A percentile compares a stretch with the other conserved stretches of the same genome.
Conservation (phyloP, 2,329 filamentous ascomycete species). For the Whalleya microplaca region DNA sequence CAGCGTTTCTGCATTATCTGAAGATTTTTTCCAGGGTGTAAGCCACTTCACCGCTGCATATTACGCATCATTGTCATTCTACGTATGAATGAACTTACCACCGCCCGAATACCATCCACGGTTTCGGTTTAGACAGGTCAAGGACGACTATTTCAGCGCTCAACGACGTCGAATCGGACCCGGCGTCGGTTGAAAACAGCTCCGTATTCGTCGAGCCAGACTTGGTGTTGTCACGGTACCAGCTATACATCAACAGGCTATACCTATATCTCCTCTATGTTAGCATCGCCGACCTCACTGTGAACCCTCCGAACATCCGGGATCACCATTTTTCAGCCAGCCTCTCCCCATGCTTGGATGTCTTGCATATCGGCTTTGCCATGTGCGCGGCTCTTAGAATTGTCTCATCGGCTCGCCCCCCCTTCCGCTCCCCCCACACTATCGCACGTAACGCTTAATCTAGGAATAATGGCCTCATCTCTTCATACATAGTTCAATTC, state of each 20-base stretch:
- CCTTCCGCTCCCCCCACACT: neutral
- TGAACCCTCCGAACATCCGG: neutral
- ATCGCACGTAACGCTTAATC: no score
- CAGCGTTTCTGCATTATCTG: constrained; percentile 17
- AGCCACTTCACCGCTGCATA: neutral
- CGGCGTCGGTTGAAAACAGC: neutral
- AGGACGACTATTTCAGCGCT: neutral
- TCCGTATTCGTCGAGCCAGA: neutral
- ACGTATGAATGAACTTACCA: neutral
- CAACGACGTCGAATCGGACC: neutral
- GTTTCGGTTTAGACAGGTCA: neutral
- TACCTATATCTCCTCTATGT: neutral
- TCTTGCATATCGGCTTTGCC: neutral
- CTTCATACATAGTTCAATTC: neutral
- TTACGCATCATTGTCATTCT: neutral
- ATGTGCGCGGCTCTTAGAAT: neutral
- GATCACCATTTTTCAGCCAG: neutral
- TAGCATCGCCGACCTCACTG: neutral
- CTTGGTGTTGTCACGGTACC: neutral
- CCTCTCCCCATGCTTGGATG: neutral
- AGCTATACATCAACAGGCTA: neutral
- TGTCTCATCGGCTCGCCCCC: neutral
- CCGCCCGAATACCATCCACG: neutral
- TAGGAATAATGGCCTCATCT: no score
- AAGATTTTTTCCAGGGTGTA: constrained; percentile 23